A percentile compares a stretch with the other conserved stretches of the same genome.
These are phyloP conservation scores for Paramecium biaurelia DNA, from an alignment of 73 alveolate species.

Conservation along the genomic window DNA sequence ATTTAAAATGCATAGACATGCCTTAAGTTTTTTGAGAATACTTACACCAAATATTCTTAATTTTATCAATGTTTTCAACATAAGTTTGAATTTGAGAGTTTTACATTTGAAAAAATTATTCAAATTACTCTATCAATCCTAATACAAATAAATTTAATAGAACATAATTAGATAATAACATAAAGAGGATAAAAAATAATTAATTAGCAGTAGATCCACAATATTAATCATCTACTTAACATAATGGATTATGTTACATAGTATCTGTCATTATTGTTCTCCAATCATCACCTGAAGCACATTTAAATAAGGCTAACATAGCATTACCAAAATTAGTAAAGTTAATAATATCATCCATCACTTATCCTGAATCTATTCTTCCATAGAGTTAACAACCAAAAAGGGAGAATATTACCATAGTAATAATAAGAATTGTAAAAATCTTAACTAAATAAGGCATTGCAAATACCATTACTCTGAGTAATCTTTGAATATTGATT, in stretches of 20 bases:
- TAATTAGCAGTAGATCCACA: background rate
- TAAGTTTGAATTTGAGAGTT: conserved; percentile 9
- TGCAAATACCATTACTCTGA: conserved; percentile 28
- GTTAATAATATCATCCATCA: background rate
- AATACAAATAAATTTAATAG: background rate
- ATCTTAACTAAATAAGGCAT: background rate
- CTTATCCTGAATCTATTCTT: background rate
- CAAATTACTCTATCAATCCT: conserved; percentile 20
- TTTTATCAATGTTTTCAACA: conserved; percentile 3
- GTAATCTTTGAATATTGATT: background rate
- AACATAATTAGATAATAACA: background rate
- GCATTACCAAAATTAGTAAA: conserved; percentile 22
- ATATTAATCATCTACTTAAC: background rate
- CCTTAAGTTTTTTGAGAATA: background rate
- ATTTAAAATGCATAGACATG: background rate
- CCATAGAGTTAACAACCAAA: background rate
- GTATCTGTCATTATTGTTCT: background rate
- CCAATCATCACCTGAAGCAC: conserved; percentile 9
- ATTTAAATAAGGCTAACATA: background rate
- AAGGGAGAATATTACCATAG: background rate
- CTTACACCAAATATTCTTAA: conserved; percentile 1
- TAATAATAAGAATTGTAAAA: background rate
- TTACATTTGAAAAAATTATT: background rate
- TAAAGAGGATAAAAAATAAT: background rate
- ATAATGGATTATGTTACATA: background rate